Evolutionary conservation across 306 rosid genomes (phyloP), one percentile per base, ranked within the genome.

Genomic region (Lathyrus oleraceus): DNA sequence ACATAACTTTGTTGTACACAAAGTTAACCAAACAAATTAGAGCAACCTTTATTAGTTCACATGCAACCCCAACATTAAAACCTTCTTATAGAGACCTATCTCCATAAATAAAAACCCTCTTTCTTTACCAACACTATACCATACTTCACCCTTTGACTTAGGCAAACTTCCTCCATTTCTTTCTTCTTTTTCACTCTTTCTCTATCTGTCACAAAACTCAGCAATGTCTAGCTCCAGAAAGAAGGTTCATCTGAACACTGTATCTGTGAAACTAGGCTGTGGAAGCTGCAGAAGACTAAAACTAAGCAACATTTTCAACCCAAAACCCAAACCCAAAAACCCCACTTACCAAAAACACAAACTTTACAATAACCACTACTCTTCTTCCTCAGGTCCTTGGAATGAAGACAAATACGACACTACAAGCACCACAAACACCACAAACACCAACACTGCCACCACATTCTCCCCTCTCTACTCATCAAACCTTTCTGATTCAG

Each of bases 231-330:
- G 65, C 14, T 70, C 81, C 69, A 84, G 83, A 66, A 86, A 77
- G 67, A 91, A 85, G 76, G 78, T 87, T 73, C 75, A 49, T 54
- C 23, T 83, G 6, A 91, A 73, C 87, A 85, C 75, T 2, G 85
- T 83, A 9, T 70, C 96, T 15, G 87, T 91, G 42, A 75, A 86
- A 82, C 74, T 91, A 11, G 90, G 91, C 10, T 91, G 97, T 61
- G 71, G 87, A 76, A 85, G 82, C 69, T 95, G 97, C 87, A 79
- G 86, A 71, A 83, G 54, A 35, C 85, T 88, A 3, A 95, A 72
- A 19, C 79, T 87, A 13, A 74, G 74, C 40, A 49, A 65, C 65
- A 49, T 91, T 5, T 87, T 90, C 83, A 75, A 78, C 42, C 86
- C 89, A 6, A 87, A 85, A 42, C 78, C 95, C 8, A 88, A 81